Conservation (phyloP, 345 rosid genomes). For the Erucastrum elatum region DNA sequence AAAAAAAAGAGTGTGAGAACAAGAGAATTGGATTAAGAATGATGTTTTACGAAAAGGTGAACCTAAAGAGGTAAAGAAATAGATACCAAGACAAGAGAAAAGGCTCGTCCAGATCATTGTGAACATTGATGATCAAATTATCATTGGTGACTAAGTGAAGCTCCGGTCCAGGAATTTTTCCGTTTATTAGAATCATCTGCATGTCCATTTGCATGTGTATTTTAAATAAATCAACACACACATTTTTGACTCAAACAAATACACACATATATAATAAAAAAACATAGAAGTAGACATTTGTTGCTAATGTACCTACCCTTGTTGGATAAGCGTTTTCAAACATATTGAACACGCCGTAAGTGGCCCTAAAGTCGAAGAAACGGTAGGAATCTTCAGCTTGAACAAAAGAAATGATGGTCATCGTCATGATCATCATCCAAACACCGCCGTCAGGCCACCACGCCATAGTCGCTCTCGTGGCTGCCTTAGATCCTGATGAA, state of each 20-base stretch:
- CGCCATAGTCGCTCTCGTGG: slow-evolving; percentile 6
- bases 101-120: slow-evolving; percentile 72
- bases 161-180: slow-evolving; percentile 92
- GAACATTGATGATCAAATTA: slow-evolving; percentile 82
- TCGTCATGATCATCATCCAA: background rate
- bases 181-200: slow-evolving; percentile 86
- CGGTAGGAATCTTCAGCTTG: background rate
- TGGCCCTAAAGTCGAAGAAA: background rate
- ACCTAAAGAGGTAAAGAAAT: background rate
- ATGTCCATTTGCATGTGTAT: background rate
- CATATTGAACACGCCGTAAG: background rate
- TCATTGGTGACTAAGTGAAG: slow-evolving; percentile 73
- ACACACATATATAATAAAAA: background rate
- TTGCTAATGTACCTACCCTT: slow-evolving; percentile 35
- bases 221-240: background rate
- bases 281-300: background rate
- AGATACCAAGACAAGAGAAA: slow-evolving; percentile 78
- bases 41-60: background rate
- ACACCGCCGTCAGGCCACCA: slow-evolving; percentile 15
- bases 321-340: slow-evolving; percentile 43
- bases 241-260: background rate
- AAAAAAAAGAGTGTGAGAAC: no score
- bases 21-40: no score
- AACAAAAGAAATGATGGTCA: background rate
- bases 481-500: background rate